These are phyloP conservation scores for Lupinus albus DNA, from an alignment of 306 rosid genomes.

Conservation along the genomic window DNA sequence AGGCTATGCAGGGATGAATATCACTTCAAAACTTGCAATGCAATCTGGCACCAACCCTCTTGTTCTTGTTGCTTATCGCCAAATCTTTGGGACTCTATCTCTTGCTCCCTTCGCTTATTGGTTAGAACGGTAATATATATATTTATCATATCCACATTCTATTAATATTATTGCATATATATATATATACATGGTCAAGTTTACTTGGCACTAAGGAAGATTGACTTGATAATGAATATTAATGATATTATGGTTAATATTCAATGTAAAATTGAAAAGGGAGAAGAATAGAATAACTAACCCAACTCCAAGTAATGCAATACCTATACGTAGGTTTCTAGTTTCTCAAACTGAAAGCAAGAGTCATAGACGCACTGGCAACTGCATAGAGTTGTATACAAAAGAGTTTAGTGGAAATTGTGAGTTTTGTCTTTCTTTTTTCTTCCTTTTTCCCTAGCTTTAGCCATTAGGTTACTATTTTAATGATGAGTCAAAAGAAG, in stretches of 20 bases:
- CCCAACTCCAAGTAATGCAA: not conserved
- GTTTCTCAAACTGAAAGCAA: not conserved
- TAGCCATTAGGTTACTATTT: too few species aligned
- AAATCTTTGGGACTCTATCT: constrained; percentile 57
- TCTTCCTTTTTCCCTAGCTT: too few species aligned
- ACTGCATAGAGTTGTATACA: not conserved
- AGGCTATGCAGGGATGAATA: constrained; percentile 62
- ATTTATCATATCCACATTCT: not conserved
- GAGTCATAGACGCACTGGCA: not conserved
- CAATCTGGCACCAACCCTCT: constrained; percentile 67
- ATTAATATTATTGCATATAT: not conserved
- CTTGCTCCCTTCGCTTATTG: constrained; percentile 64
- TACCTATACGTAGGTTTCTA: not conserved
- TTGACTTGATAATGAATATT: not conserved
- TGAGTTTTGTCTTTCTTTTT: not conserved
- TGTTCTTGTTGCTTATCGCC: constrained; percentile 73
- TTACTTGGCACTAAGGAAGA: not conserved
- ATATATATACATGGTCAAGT: too few species aligned
- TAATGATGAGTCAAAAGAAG: not conserved
- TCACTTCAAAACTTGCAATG: constrained; percentile 69
- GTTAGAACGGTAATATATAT: constrained; percentile 55
- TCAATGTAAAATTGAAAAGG: not conserved
- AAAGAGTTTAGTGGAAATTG: not conserved
- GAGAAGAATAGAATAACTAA: not conserved
- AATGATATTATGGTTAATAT: not conserved